phyloP scores from a whole-genome alignment of 345 rosid genomes.

The Lagerstroemia speciosa region DNA sequence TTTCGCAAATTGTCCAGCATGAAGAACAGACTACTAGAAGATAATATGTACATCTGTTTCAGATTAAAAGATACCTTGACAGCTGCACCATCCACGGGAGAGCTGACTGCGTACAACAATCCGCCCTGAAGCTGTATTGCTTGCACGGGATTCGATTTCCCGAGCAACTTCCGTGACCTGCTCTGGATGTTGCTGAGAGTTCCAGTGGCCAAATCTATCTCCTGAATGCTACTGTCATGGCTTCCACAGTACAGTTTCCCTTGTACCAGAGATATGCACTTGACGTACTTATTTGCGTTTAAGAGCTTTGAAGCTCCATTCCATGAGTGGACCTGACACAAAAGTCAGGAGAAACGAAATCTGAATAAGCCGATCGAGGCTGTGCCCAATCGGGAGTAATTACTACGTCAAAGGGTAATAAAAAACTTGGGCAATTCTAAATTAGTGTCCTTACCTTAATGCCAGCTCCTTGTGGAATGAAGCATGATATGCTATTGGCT shows the following conservation, averaged over 20 bases:
- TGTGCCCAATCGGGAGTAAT: neutral
- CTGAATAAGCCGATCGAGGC: neutral
- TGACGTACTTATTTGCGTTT: slow-evolving; percentile 35
- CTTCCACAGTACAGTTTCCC: slow-evolving; percentile 65
- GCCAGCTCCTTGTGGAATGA: slow-evolving; percentile 65
- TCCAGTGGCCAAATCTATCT: slow-evolving; percentile 64
- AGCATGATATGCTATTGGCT: slow-evolving; percentile 39
- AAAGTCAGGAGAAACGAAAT: neutral
- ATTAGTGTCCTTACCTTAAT: slow-evolving; percentile 41
- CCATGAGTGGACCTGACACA: slow-evolving; percentile 50
- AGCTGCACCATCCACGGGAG: slow-evolving; percentile 40
- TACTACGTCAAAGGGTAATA: no score
- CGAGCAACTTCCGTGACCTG: slow-evolving; percentile 50
- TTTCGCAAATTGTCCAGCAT: neutral
- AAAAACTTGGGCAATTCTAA: no score
- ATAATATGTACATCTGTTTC: neutral
- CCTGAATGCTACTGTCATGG: slow-evolving; percentile 65
- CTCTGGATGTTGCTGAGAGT: slow-evolving; percentile 40
- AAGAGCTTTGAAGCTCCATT: slow-evolving; percentile 46
- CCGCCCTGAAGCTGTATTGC: slow-evolving; percentile 44
- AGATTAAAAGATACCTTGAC: slow-evolving; percentile 38
- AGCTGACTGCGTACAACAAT: slow-evolving; percentile 47
- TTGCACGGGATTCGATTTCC: slow-evolving; percentile 42
- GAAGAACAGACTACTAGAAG: neutral
- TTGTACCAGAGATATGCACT: slow-evolving; percentile 42